Base-by-base conservation (phyloP, 106 monocot genomes). In the Triglochin maritima region DNA sequence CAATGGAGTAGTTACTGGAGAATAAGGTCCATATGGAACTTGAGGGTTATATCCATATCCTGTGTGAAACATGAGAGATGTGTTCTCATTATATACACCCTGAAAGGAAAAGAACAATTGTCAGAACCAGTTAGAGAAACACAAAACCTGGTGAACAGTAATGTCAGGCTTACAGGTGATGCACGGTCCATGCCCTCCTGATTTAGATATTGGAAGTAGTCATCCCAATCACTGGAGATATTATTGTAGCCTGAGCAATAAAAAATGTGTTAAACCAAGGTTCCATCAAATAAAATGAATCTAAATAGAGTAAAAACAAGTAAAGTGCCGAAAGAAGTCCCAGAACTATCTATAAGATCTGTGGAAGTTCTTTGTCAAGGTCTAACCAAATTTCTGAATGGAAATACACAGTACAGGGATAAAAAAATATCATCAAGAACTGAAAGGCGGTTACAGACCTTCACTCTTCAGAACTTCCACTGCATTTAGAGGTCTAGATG, bases 21-120 rank as follows among this genome's bases (percentile, higher is more conserved):
- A 91, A 78, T 80, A 91, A 1, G 81, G 84, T 48, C 87, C 84
- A 80, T 83, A 91, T 11, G 90, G 84, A 57, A 79, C 79, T 29
- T 87, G 83, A 48, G 72, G 79, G 71, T 60, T 82, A 64, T 84
- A 91, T 2, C 84, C 80, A 66, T 84, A 91, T 54, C 84, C 81
- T 47, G 82, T 61, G 68, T 83, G 90, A 76, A 75, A 87, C 78
- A 91, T 72, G 48, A 84, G 43, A 47, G 84, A 72, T 7, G 69
- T 68, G 64, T 78, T 83, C 43, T 85, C 88, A 69, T 74, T 77
- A 69, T 88, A 85, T 13, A 76, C 52, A 55, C 76, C 84, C 90
- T 87, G 57, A 13, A 29, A 10, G 69, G 49, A 67, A 75, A 79
- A 17, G 53, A 43, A 49, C 13, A 65, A 29, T 60, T 14, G 79